phyloP scores from a whole-genome alignment of 805 yeast genomes.

The Pichia kluyveri region DNA sequence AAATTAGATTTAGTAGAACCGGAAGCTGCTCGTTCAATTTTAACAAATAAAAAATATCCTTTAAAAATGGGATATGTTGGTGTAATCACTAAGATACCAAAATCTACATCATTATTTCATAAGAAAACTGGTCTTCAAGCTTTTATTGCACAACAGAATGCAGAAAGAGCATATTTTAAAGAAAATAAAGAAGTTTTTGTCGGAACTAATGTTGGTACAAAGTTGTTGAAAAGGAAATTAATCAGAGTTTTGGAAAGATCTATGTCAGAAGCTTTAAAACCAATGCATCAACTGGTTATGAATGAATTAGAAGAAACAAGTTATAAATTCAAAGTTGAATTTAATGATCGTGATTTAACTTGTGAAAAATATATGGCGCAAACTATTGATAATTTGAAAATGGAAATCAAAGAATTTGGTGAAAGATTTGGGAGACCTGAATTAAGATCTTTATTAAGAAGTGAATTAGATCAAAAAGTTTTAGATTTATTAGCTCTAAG shows the following conservation, averaged over 20 bases:
- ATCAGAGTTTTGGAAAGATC: conserved; percentile 83
- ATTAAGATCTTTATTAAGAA: conserved; percentile 65
- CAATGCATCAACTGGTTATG: conserved; percentile 77
- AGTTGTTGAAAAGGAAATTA: conserved; percentile 64
- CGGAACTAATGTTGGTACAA: conserved; percentile 70
- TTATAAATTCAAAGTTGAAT: conserved; percentile 91
- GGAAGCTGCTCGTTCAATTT: conserved; percentile 52
- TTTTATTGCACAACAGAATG: conserved; percentile 57
- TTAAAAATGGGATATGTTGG: conserved; percentile 96
- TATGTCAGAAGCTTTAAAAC: conserved; percentile 82
- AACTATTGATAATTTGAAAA: conserved; percentile 78
- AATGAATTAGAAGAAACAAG: conserved; percentile 90
- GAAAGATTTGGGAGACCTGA: conserved; percentile 77
- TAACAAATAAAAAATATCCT: conserved; percentile 79
- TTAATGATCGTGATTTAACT: conserved; percentile 87
- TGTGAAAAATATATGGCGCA: conserved; percentile 92
- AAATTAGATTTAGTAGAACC: conserved; percentile 87
- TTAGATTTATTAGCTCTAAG: conserved; percentile 80
- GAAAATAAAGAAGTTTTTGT: conserved; percentile 49
- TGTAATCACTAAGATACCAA: conserved; percentile 76
- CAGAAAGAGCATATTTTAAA: conserved; percentile 56
- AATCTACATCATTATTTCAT: conserved; percentile 36
- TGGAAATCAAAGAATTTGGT: conserved; percentile 80
- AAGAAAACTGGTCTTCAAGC: conserved; percentile 53
- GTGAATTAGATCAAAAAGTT: conserved; percentile 82